A percentile compares a stretch with the other conserved stretches of the same genome.
These are phyloP conservation scores for Fusarium buharicum DNA, from an alignment of 2,329 filamentous ascomycete genomes.

Conservation along the genomic window DNA sequence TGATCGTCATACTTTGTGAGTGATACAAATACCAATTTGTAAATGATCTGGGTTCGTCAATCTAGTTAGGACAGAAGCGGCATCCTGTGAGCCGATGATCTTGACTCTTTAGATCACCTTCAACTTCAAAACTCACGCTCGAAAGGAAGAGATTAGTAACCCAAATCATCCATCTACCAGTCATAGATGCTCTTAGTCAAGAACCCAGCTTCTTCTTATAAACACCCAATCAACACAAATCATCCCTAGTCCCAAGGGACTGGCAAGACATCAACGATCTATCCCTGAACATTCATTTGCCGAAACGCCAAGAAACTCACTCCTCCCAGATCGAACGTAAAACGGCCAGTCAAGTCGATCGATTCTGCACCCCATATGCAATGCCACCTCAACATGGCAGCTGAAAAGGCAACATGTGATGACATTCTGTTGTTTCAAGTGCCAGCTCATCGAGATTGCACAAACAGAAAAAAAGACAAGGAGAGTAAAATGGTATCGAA, in stretches of 20 bases:
- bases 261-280: not conserved
- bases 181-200: no score
- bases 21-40: not conserved
- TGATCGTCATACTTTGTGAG: no score
- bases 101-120: no score
- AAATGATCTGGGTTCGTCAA: not conserved
- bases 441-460: no score
- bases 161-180: no score
- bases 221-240: not conserved
- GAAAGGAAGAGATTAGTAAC: no score
- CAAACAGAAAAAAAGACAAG: not conserved
- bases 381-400: not conserved
- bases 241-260: not conserved
- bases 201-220: not conserved
- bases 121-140: no score
- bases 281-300: not conserved
- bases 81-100: no score
- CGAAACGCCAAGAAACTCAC: not conserved
- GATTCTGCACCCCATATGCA: not conserved
- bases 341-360: not conserved
- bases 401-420: no score
- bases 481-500: not conserved
- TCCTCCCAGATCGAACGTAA: not conserved
- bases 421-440: not conserved
- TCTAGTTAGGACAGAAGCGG: no score